A percentile compares a stretch with the other conserved stretches of the same genome.
These are phyloP conservation scores for Coelastrella sp. DNA, from an alignment of 139 green algal genomes.

Conservation along the genomic window DNA sequence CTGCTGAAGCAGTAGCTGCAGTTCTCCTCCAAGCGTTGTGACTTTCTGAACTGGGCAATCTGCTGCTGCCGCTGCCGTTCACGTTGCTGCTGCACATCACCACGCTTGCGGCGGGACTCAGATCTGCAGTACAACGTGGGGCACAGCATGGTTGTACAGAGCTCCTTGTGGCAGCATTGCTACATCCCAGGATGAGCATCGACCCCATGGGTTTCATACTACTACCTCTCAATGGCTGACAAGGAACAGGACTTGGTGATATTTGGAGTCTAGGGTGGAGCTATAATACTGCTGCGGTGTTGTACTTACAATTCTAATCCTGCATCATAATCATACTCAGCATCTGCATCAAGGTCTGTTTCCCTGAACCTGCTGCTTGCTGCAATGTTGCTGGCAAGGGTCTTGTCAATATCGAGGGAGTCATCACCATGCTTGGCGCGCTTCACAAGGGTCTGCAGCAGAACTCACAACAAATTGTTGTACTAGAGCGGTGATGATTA, in stretches of 20 bases:
- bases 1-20: slow-evolving; percentile 57
- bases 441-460: slow-evolving; percentile 76
- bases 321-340: slow-evolving; percentile 95
- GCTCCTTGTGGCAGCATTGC: neutral
- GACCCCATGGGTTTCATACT: too few relatives aligned
- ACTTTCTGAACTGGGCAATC: slow-evolving; percentile 45
- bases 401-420: slow-evolving; percentile 75
- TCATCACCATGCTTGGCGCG: slow-evolving; percentile 75
- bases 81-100: slow-evolving; percentile 48
- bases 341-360: slow-evolving; percentile 83
- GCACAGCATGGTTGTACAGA: neutral
- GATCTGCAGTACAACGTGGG: slow-evolving; percentile 27
- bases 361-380: slow-evolving; percentile 62
- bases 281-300: neutral
- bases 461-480: neutral
- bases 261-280: too few relatives aligned
- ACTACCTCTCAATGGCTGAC: too few relatives aligned
- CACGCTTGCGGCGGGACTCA: slow-evolving; percentile 31
- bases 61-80: slow-evolving; percentile 32
- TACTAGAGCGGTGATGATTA: too few relatives aligned
- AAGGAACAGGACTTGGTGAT: too few relatives aligned
- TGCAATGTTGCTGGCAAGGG: slow-evolving; percentile 83
- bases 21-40: slow-evolving; percentile 49
- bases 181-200: too few relatives aligned
- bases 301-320: slow-evolving; percentile 78